Conservation (phyloP, 2,329 filamentous ascomycete species). For the Colletotrichum caudatum region DNA sequence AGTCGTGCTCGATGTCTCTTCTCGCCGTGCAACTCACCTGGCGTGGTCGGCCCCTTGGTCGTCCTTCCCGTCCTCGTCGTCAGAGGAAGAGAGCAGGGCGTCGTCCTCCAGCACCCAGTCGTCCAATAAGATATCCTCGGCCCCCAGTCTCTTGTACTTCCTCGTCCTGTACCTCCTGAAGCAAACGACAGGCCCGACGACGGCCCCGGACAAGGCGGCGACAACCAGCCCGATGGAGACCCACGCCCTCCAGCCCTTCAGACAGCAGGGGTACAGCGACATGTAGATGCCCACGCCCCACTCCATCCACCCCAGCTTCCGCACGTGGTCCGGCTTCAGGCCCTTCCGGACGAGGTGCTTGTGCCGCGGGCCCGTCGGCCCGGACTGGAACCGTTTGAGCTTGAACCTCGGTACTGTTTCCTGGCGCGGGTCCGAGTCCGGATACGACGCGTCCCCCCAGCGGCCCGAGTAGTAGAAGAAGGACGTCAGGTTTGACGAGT, state of each 20-base stretch:
- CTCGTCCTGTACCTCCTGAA: slow-evolving; percentile 34
- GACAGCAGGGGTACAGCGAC: slow-evolving; percentile 50
- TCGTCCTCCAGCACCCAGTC: slow-evolving; percentile 51
- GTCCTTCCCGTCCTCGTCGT: slow-evolving; percentile 18
- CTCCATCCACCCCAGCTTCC: slow-evolving; percentile 46
- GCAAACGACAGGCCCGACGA: slow-evolving; percentile 25
- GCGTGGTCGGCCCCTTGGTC: too few relatives aligned
- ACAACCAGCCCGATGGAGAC: slow-evolving; percentile 44
- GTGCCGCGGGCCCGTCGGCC: slow-evolving; percentile 49
- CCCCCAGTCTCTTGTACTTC: slow-evolving; percentile 44
- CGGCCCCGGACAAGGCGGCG: slow-evolving; percentile 8
- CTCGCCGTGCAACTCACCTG: background rate
- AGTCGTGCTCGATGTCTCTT: background rate
- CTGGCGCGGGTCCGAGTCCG: slow-evolving; percentile 50
- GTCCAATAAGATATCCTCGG: slow-evolving; percentile 46
- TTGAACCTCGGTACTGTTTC: slow-evolving; percentile 48
- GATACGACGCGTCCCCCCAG: slow-evolving; percentile 52
- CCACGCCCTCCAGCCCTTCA: slow-evolving; percentile 52
- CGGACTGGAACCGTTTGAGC: slow-evolving; percentile 49
- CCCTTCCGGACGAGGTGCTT: slow-evolving; percentile 52
- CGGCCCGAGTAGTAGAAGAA: slow-evolving; percentile 51
- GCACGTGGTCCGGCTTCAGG: slow-evolving; percentile 47
- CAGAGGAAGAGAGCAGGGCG: slow-evolving; percentile 20
- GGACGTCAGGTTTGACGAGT: slow-evolving; percentile 48
- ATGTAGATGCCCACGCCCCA: slow-evolving; percentile 47